Evolutionary conservation across 2,329 filamentous ascomycete genomes (phyloP).

Genomic region (Stachybotrys chlorohalonatus): DNA sequence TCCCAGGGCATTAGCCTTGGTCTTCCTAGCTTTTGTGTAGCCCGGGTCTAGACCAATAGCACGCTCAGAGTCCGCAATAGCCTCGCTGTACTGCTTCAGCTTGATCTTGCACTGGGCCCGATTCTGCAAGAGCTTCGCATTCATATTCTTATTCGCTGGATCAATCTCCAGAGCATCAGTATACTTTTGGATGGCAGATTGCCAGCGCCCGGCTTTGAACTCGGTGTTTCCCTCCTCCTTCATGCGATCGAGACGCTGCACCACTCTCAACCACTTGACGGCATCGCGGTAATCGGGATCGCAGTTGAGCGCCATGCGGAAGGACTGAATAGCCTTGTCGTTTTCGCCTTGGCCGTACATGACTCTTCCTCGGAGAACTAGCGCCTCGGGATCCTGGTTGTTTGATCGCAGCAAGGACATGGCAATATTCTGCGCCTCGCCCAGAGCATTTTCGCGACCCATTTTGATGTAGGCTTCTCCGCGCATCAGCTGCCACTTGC

Average conservation of each 20-base stretch:
- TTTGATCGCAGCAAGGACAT: constrained; percentile 81
- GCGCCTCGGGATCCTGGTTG: constrained; percentile 84
- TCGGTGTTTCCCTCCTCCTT: constrained; percentile 88
- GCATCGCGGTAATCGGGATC: constrained; percentile 89
- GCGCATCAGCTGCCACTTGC: constrained; percentile 89
- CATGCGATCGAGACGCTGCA: constrained; percentile 85
- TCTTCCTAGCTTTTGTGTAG: constrained; percentile 88
- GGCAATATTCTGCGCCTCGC: constrained; percentile 86
- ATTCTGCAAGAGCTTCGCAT: constrained; percentile 92
- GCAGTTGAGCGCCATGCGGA: constrained; percentile 79
- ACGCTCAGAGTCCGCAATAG: constrained; percentile 77
- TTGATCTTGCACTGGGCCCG: constrained; percentile 75
- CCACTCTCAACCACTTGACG: constrained; percentile 78
- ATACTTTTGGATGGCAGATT: constrained; percentile 78
- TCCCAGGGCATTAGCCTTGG: constrained; percentile 83
- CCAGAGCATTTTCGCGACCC: constrained; percentile 78
- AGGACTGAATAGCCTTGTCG: constrained; percentile 86
- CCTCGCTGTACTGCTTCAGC: constrained; percentile 74
- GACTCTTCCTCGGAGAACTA: constrained; percentile 80
- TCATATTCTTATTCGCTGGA: constrained; percentile 80
- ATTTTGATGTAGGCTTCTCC: constrained; percentile 90
- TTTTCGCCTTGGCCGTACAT: constrained; percentile 91
- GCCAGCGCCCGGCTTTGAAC: constrained; percentile 78
- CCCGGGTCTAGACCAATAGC: constrained; percentile 74
- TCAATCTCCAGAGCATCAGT: constrained; percentile 76